Conservation (phyloP, 75 land plant genomes). For the Larix kaempferi region DNA sequence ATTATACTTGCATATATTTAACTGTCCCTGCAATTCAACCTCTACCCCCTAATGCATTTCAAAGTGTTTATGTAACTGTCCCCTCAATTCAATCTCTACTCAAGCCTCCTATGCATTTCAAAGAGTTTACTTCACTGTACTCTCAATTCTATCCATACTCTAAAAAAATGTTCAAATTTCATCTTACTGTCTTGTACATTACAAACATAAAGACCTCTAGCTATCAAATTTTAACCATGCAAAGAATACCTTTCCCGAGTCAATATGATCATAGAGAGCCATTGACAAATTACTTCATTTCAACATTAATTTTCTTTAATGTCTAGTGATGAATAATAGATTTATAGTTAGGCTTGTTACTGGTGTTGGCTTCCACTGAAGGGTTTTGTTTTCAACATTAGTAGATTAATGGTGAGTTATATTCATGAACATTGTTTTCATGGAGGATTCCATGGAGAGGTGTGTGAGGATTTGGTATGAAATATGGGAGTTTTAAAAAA, state of each 20-base stretch:
- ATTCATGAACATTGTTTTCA: too few species aligned
- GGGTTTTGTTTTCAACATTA: too few species aligned
- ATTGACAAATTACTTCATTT: background rate
- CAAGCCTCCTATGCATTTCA: background rate
- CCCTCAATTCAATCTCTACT: background rate
- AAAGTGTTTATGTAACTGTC: background rate
- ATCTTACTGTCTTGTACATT: background rate
- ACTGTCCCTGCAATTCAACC: background rate
- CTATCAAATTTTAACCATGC: background rate
- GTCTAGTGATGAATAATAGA: too few species aligned
- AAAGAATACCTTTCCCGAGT: background rate
- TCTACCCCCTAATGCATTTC: background rate
- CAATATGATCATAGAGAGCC: too few species aligned
- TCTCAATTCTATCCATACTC: background rate
- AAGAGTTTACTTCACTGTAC: background rate
- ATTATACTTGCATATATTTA: too few species aligned
- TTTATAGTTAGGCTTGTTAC: too few species aligned
- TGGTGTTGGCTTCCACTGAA: too few species aligned
- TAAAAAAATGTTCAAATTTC: background rate
- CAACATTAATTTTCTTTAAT: background rate
- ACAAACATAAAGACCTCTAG: background rate
- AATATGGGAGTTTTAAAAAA: too few species aligned
- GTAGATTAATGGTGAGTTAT: too few species aligned
- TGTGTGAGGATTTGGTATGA: too few species aligned
- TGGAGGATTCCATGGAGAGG: too few species aligned